Base-by-base conservation (phyloP, 331 rosid species). In the Telfairia occidentalis region DNA sequence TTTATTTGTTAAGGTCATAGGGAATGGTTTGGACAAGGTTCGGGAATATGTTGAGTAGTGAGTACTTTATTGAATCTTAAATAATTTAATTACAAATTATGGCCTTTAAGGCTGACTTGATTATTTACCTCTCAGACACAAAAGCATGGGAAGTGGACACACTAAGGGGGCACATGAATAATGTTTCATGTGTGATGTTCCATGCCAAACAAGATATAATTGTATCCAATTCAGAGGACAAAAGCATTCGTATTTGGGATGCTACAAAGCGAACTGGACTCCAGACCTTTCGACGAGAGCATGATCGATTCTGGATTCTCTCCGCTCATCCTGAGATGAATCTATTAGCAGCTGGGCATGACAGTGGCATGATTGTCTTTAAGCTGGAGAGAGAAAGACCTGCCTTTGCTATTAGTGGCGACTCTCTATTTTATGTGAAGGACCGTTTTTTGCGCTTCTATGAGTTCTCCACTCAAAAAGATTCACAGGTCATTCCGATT, bases 81-180 rank as follows among this genome's bases (percentile, higher is more conserved):
- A 2, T 5, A 6, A 2, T 9, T 59, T 28, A n/a, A n/a, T n/a
- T n/a, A n/a, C n/a, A 30, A 15, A 29, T 7, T 6, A 1, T 24
- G 55, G 18, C 74, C 15, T 69, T 13, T 69, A 23, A 42, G 29
- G 38, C 74, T 69, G 7, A 69, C 50, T 69, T 9, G 1, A 13
- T 74, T 8, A 15, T 74, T n/a, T 69, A 23, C 32, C 19, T 82
- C 81, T 69, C 90, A 94, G 98, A 94, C 72, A 91, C 98, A 5
- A 91, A 94, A 84, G 98, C 97, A 53, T 91, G 96, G 97, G 97
- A 91, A 89, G 95, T 91, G 76, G 98, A 94, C 80, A 91, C 98
- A 21, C 78, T 94, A 87, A 89, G 96, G 77, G 98, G 98, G 77
- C 98, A 94, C 87, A 91, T 87, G 95, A 93, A 93, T 81, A 93